phyloP scores from a whole-genome alignment of 148 eudicot species.

The Limonium bicolor region DNA sequence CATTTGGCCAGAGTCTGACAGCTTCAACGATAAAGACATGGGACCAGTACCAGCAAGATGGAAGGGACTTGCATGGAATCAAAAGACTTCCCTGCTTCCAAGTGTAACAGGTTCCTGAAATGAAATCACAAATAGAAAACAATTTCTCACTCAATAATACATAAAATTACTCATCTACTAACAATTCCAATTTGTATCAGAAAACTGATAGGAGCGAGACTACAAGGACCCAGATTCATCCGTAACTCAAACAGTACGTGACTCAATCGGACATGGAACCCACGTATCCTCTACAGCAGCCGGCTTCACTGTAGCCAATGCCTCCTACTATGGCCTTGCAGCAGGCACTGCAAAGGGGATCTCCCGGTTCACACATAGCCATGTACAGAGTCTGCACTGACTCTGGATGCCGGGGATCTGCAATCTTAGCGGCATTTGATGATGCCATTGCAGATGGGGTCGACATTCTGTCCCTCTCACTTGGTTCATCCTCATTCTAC shows the following conservation, averaged over 20 bases:
- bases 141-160: neutral
- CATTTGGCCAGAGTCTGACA: constrained; percentile 68
- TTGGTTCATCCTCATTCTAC: constrained; percentile 23
- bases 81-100: constrained; percentile 26
- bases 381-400: constrained; percentile 39
- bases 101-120: constrained; percentile 41
- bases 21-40: constrained; percentile 46
- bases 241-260: constrained; percentile 14
- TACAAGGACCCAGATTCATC: constrained; percentile 15
- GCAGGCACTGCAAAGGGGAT: constrained; percentile 49
- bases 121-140: neutral
- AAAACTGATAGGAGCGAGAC: constrained; percentile 64
- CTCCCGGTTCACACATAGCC: constrained; percentile 46
- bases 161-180: too few relatives aligned
- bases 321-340: constrained; percentile 56
- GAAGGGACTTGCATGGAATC: constrained; percentile 60
- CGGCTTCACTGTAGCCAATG: constrained; percentile 31
- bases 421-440: constrained; percentile 55
- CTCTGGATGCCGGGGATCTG: constrained; percentile 36
- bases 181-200: constrained; percentile 19
- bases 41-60: constrained; percentile 50
- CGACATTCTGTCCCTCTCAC: constrained; percentile 40
- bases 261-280: constrained; percentile 46
- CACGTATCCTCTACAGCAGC: constrained; percentile 64
- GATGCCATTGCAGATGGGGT: constrained; percentile 73